A percentile compares a stretch with the other conserved stretches of the same genome.
These are phyloP conservation scores for Raddia guianensis DNA, from an alignment of 176 grass and related monocot genomes.

Conservation along the genomic window DNA sequence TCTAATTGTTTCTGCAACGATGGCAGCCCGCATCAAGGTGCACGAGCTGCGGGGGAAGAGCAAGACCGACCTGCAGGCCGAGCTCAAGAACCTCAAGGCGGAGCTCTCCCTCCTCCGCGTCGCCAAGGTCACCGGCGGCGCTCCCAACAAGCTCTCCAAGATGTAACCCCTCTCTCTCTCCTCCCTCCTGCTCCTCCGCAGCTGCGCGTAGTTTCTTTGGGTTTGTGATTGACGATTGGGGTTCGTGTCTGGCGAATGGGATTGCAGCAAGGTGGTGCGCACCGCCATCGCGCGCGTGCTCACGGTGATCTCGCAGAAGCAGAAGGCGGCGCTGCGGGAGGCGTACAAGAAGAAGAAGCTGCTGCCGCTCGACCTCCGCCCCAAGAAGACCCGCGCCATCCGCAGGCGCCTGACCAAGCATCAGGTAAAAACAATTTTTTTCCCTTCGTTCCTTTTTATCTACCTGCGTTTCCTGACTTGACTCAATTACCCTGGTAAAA, in stretches of 20 bases:
- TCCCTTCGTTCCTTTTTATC: background rate
- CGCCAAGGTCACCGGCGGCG: slow-evolving; percentile 91
- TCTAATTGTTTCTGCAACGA: slow-evolving; percentile 27
- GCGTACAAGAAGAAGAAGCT: slow-evolving; percentile 87
- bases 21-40: slow-evolving; percentile 78
- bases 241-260: background rate
- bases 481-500: background rate
- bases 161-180: slow-evolving; percentile 39
- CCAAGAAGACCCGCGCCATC: slow-evolving; percentile 90
- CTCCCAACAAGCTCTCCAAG: slow-evolving; percentile 96
- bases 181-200: too few relatives aligned
- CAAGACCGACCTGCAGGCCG: slow-evolving; percentile 62
- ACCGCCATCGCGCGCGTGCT: slow-evolving; percentile 68
- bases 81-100: slow-evolving; percentile 82
- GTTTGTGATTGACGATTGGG: background rate
- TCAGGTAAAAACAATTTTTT: slow-evolving; percentile 42
- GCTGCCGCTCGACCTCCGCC: slow-evolving; percentile 71
- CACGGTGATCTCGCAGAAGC: slow-evolving; percentile 87
- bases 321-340: slow-evolving; percentile 69
- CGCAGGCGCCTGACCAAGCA: slow-evolving; percentile 83
- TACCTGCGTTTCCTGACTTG: too few relatives aligned
- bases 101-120: slow-evolving; percentile 94
- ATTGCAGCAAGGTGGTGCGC: slow-evolving; percentile 79
- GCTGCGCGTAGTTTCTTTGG: too few relatives aligned
- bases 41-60: slow-evolving; percentile 81